A percentile compares a stretch with the other conserved stretches of the same genome.
phyloP scores from a whole-genome alignment of 1,139 yeast genomes.

The Scheffersomyces illinoinensis region DNA sequence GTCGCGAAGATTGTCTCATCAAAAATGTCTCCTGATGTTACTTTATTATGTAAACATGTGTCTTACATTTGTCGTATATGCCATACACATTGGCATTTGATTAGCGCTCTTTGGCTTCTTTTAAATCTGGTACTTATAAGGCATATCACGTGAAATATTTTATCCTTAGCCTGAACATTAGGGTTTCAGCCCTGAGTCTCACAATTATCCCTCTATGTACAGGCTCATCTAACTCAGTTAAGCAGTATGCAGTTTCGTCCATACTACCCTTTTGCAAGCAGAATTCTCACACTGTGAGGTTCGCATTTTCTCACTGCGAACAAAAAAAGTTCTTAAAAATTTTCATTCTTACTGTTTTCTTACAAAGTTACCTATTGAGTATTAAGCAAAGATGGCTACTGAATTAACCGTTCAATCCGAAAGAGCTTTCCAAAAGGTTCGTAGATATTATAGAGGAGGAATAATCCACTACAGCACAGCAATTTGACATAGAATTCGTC shows the following conservation, averaged over 20 bases:
- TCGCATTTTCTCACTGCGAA: constrained; percentile 1
- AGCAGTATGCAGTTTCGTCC: constrained; percentile 2
- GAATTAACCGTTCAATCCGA: constrained; percentile 99
- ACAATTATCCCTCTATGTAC: constrained; percentile 2
- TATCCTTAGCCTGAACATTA: background rate
- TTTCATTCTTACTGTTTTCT: constrained; percentile 3
- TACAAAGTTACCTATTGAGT: constrained; percentile 4
- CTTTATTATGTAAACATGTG: background rate
- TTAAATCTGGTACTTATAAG: background rate
- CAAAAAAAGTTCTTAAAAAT: constrained; percentile 1
- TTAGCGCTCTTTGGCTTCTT: background rate
- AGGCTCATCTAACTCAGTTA: constrained; percentile 4
- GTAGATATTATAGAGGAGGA: constrained; percentile 27
- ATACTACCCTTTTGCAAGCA: background rate
- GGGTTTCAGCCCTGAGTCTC: constrained; percentile 11
- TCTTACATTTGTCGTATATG: background rate
- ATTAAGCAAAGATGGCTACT: constrained; percentile 78
- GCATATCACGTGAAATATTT: background rate
- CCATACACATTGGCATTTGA: background rate
- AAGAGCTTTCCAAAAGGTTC: constrained; percentile 99
- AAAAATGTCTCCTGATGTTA: background rate
- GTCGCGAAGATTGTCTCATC: background rate
- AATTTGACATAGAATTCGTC: background rate
- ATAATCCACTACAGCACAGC: background rate
- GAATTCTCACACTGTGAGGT: background rate